Evolutionary conservation across 1,284 basidiomycete species (phyloP), one percentile per base, ranked within the genome.

Genomic region (Marasmius tenuissimus): DNA sequence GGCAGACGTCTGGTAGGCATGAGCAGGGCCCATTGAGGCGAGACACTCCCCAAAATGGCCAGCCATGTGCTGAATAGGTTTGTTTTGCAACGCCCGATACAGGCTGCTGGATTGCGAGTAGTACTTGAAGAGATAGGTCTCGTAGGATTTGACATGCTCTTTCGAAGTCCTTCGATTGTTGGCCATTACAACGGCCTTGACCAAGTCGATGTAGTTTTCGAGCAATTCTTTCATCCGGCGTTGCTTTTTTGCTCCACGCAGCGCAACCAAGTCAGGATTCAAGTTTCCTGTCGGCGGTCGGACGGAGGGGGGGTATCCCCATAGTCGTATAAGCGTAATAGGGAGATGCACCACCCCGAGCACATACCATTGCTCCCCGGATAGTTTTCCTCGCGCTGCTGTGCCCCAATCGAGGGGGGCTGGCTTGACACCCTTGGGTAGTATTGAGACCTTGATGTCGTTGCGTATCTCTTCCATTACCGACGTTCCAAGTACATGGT

Each of bases 201-300:
- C 66, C 2, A 74, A 60, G 22, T 73, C 56, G 65, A 74, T 69
- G 60, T 64, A 73, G 53, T 73, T 72, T 18, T 67, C 61, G 1
- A 73, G 63, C 59, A 70, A 66, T 4, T 57, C 8, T 4, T 22
- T 35, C 1, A 45, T 27, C 0, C 64, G 42, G 14, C 42, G 14
- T 5, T 45, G 42, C 42, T 14, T 18, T 45, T 4, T 14, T 45
- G 42, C 14, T 39, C 4, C 39, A 22, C 14, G 39, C 9, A n/a
- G 18, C 4, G 27, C 27, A 27, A 27, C 27, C 27, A 27, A 2
- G 27, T 27, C 27, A 4, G 27, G 27, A 27, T 27, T 27, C 27
- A 27, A 27, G 27, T 27, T 27, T 27, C 27, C 27, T 27, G 27
- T 27, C 27, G 27, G 27, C 27, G 27, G 27, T 27, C 4, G 10